Percentiles rank a stretch among this genome's conserved stretches.
Evolutionary conservation across 2,329 filamentous ascomycete genomes (phyloP).

Genomic region (Basipetospora chlamydospora): DNA sequence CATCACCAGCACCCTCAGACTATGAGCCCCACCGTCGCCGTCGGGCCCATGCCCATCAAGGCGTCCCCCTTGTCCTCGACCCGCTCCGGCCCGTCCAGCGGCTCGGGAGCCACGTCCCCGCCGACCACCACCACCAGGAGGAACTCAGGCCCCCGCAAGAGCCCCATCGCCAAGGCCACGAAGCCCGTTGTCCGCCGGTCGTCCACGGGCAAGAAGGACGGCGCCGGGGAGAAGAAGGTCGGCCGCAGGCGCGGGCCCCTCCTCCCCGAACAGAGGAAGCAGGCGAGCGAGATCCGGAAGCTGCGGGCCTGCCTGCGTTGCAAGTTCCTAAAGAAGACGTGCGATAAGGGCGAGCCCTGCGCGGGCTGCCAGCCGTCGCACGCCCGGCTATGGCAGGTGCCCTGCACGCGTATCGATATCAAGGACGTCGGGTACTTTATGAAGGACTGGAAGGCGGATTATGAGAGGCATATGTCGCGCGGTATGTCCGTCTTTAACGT

Average conservation of each 20-base stretch:
- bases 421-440: conserved; percentile 98
- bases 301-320: conserved; percentile 84
- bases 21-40: conserved; percentile 54
- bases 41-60: conserved; percentile 57
- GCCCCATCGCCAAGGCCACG: conserved; percentile 48
- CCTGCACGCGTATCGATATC: conserved; percentile 95
- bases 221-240: conserved; percentile 73
- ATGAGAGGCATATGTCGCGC: conserved; percentile 74
- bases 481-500: conserved; percentile 90
- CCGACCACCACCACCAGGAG: conserved; percentile 50
- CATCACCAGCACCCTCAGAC: conserved; percentile 29
- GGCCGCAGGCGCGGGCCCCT: conserved; percentile 81
- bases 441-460: conserved; percentile 98
- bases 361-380: conserved; percentile 91
- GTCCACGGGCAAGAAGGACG: conserved; percentile 65
- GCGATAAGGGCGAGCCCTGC: conserved; percentile 93
- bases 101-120: conserved; percentile 44
- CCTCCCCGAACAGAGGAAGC: conserved; percentile 84
- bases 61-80: conserved; percentile 32
- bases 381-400: conserved; percentile 90
- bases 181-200: conserved; percentile 75
- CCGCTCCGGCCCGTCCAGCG: conserved; percentile 45
- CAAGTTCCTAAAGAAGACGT: conserved; percentile 99
- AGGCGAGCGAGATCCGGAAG: conserved; percentile 93
- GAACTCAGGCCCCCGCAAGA: conserved; percentile 59